Evolutionary conservation across 2,329 filamentous ascomycete genomes (phyloP), one percentile per base, ranked within the genome.

Genomic region (Penicillium sp.): DNA sequence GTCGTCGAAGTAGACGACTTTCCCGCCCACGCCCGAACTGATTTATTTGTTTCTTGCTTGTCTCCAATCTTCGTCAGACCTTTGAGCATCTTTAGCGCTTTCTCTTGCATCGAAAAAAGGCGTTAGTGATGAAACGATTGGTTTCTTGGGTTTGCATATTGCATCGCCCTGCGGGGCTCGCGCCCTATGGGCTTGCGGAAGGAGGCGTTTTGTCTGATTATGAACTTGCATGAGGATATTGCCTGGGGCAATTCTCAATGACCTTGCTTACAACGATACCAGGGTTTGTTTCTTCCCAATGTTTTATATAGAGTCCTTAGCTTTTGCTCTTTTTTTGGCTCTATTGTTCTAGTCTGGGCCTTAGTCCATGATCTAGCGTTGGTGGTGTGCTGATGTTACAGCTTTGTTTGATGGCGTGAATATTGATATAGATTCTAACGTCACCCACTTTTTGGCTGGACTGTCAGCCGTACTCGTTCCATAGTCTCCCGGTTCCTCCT

Each of bases 1-100:
- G 55, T 26, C 63, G 63, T 31, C 61, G 63, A 2, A 66, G 63
- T 22, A 54, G 61, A 16, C 59, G 63, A 33, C 51, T 64, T 33
- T 62, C 62, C 12, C 61, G 61, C 31, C 36, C 58, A 11, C 63
- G 61, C 5, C 40, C 53, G n/a, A 42, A 36, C 7, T 62, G 56
- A 42, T 55, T 42, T 57, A 17, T 41, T 37, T 36, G 36, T 46
- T 48, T 51, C n/a, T 59, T 63, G 43, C 37, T 35, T 48, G 41
- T 40, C 30, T 28, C 12, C 36, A 43, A 51, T 53, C 55, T 56
- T 33, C 38, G 40, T 19, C 44, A 19, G 33, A 50, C 56, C 46
- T 57, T 40, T 57, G 33, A 54, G 31, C 33, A 51, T 62, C 55
- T 60, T 50, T 52, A 61, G 60, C 60, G 63, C 58, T 60, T 53